These are phyloP conservation scores for Neocucurbitaria cava DNA, from an alignment of 2,329 filamentous ascomycete genomes.

Conservation along the genomic window DNA sequence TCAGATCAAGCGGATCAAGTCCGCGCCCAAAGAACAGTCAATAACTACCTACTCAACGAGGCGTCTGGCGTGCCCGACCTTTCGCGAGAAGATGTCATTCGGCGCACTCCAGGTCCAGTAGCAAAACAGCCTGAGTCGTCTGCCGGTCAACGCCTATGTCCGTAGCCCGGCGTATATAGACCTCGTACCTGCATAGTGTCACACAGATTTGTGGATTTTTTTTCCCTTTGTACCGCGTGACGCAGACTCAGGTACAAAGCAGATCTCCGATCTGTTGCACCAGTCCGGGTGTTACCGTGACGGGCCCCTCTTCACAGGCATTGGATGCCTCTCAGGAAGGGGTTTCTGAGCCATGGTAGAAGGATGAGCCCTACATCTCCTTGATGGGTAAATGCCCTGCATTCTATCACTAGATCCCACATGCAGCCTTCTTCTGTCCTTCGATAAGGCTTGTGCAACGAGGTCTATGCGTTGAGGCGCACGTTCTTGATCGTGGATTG, in stretches of 20 bases:
- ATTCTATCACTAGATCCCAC: constrained; percentile 4
- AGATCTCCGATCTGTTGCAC: constrained; percentile 2
- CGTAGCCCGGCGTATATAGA: neutral
- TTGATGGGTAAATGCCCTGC: neutral
- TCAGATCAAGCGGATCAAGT: neutral
- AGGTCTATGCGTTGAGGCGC: neutral
- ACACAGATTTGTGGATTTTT: neutral
- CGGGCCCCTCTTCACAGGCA: neutral
- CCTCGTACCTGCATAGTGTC: constrained; percentile 6
- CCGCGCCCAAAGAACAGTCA: neutral
- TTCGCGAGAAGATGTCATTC: neutral
- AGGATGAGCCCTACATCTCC: neutral
- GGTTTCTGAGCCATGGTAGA: neutral
- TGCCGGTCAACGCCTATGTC: neutral
- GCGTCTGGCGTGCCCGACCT: neutral
- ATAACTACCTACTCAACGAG: neutral
- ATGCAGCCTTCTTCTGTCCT: neutral
- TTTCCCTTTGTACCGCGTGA: constrained; percentile 3
- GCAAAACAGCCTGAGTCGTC: constrained; percentile 3
- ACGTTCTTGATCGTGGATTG: neutral
- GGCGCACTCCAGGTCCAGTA: neutral
- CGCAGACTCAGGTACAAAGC: constrained; percentile 1
- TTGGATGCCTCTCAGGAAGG: neutral
- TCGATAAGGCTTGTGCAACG: neutral
- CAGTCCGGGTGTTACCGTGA: neutral